phyloP scores from a whole-genome alignment of 176 grass and related monocot genomes.

The Pontederia crassipes region DNA sequence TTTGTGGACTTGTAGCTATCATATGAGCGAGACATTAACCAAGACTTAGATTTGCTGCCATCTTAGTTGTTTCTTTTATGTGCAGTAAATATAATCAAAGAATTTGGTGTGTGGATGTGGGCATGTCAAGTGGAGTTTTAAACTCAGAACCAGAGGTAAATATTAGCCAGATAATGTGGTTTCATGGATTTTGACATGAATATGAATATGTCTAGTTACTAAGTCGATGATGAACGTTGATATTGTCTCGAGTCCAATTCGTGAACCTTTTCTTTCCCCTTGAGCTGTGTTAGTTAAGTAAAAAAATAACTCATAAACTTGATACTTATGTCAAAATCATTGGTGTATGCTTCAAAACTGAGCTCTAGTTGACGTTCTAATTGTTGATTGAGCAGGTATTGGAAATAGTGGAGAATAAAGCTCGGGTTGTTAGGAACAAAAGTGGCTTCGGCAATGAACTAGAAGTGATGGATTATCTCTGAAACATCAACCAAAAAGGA shows the following conservation, averaged over 20 bases:
- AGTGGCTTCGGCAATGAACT: constrained; percentile 43
- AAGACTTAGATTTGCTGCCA: not conserved
- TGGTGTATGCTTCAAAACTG: not conserved
- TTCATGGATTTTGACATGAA: not conserved
- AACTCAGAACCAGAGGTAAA: constrained; percentile 85
- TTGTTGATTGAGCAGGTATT: constrained; percentile 50
- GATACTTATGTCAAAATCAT: no score
- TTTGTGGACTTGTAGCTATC: no score
- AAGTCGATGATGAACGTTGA: not conserved
- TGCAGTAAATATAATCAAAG: constrained; percentile 70
- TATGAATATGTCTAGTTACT: not conserved
- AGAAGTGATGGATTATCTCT: constrained; percentile 58
- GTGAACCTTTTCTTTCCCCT: no score
- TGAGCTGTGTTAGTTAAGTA: no score
- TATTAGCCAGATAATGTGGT: not conserved
- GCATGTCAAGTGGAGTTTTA: constrained; percentile 89
- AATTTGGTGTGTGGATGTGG: constrained; percentile 92
- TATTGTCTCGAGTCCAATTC: no score
- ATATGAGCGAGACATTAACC: no score
- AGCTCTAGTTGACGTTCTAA: constrained; percentile 1
- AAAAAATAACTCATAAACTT: no score
- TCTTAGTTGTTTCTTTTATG: constrained; percentile 5
- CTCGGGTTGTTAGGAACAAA: constrained; percentile 51
- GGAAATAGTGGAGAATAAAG: constrained; percentile 78
- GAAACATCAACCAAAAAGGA: not conserved